Base-by-base conservation (phyloP, 2,329 filamentous ascomycete genomes). In the Penicillium palitans region DNA sequence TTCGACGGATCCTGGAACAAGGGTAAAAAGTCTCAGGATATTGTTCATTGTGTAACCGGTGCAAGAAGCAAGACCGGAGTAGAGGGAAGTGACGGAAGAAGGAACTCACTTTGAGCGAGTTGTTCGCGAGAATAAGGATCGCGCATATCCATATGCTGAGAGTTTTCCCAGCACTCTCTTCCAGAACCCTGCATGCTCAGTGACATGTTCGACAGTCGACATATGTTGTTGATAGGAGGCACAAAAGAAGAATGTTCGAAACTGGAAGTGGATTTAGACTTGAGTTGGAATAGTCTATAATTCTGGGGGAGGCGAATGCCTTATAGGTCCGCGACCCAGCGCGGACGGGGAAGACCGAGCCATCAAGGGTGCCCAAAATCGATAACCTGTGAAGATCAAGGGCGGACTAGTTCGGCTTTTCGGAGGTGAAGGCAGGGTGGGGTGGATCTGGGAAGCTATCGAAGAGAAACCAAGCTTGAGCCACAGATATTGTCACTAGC, bases 21-120 rank as follows among this genome's bases (percentile, higher is more conserved):
- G 37, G 49, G 52, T 54, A 52, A 27, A 46, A 50, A 13, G 44
- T 68, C 62, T 68, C 61, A 70, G 68, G 67, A 62, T 93, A 88
- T 91, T 92, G 96, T 55, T 91, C 89, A 71, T 39, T 35, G 42
- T 66, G 57, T 70, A 83, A 61, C 80, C 74, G 37, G 75, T 69
- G 53, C 75, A 72, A 27, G 17, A 37, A n/a, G 29, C 8, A 35
- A 40, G 31, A 55, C 27, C 27, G 41, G 47, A 25, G 33, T 27
- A 40, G 21, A 45, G n/a, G 31, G 33, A 35, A 35, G 31, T 15
- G 31, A 37, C 17, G 21, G 44, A 24, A 29, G 37, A 27, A 19
- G 21, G 13, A n/a, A 63, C 72, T 65, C 69, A 74, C 72, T 69
- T 61, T 59, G 60, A 63, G 65, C 59, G 55, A 52, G 62, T 60